Percentiles rank a stretch among this genome's conserved stretches.
Conservation (phyloP, 2,329 filamentous ascomycete species). For the Samsoniella hepiali region DNA sequence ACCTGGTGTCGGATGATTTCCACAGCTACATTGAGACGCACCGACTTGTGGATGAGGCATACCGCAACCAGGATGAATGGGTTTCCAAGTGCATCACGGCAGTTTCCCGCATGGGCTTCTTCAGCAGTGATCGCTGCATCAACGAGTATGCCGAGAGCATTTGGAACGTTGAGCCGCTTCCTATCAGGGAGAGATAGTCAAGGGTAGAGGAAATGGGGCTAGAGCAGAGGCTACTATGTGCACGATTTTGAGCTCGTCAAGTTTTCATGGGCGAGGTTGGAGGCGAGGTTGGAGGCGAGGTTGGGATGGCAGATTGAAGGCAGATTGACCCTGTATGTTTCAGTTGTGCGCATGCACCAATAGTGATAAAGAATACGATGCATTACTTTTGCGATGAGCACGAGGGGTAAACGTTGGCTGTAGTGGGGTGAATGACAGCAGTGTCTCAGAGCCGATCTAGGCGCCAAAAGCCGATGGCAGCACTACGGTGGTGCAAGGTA, state of each 20-base stretch:
- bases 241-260: neutral
- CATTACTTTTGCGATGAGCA: neutral
- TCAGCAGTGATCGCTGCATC: conserved; percentile 91
- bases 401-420: neutral
- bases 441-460: conserved; percentile 1
- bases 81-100: conserved; percentile 83
- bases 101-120: conserved; percentile 95
- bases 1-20: conserved; percentile 97
- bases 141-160: conserved; percentile 96
- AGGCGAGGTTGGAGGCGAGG: neutral
- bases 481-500: conserved; percentile 3
- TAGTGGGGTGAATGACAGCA: neutral
- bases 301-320: neutral
- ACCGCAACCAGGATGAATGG: conserved; percentile 91
- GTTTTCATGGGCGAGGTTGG: neutral
- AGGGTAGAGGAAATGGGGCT: no score
- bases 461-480: conserved; percentile 2
- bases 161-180: conserved; percentile 90
- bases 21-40: conserved; percentile 92
- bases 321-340: neutral
- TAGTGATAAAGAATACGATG: conserved; percentile 3
- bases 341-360: neutral
- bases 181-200: conserved; percentile 36
- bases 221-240: no score
- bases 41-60: conserved; percentile 83